Evolutionary conservation across 805 yeast species (phyloP).

Genomic region (Barnettozyma populi): DNA sequence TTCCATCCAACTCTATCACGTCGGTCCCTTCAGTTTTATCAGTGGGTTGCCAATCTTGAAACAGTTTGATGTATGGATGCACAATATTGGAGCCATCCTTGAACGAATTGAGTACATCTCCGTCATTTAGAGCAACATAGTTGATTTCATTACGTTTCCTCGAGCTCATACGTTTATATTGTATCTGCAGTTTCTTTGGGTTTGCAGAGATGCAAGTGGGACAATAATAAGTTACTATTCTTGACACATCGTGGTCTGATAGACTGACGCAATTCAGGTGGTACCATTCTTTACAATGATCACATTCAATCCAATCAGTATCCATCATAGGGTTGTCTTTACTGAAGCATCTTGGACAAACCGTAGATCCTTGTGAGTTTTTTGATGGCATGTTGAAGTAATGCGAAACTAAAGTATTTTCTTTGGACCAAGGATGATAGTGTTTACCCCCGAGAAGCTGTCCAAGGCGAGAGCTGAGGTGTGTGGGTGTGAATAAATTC

Average conservation of each 20-base stretch:
- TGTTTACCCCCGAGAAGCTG: too few species aligned
- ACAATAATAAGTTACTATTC: slow-evolving; percentile 52
- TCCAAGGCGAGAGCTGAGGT: background rate
- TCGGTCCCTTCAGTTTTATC: slow-evolving; percentile 3
- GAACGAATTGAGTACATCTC: slow-evolving; percentile 36
- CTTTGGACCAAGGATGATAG: background rate
- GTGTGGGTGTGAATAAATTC: background rate
- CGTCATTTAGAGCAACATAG: slow-evolving; percentile 74
- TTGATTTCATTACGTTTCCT: slow-evolving; percentile 57
- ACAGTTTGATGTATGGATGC: slow-evolving; percentile 48
- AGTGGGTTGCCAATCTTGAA: slow-evolving; percentile 19
- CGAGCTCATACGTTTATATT: slow-evolving; percentile 45
- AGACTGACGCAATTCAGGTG: slow-evolving; percentile 46
- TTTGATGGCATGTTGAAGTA: background rate
- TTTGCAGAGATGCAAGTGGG: slow-evolving; percentile 32
- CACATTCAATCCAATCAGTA: slow-evolving; percentile 52
- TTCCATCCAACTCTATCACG: slow-evolving; percentile 26
- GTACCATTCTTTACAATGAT: slow-evolving; percentile 40
- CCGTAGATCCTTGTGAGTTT: background rate
- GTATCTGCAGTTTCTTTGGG: slow-evolving; percentile 36
- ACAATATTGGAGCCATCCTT: slow-evolving; percentile 18
- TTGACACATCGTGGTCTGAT: slow-evolving; percentile 30
- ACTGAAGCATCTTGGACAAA: background rate
- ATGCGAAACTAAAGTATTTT: background rate
- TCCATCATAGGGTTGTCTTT: slow-evolving; percentile 4